These are phyloP conservation scores for Coniophora puteana DNA, from an alignment of 1,284 basidiomycete genomes.

Conservation along the genomic window DNA sequence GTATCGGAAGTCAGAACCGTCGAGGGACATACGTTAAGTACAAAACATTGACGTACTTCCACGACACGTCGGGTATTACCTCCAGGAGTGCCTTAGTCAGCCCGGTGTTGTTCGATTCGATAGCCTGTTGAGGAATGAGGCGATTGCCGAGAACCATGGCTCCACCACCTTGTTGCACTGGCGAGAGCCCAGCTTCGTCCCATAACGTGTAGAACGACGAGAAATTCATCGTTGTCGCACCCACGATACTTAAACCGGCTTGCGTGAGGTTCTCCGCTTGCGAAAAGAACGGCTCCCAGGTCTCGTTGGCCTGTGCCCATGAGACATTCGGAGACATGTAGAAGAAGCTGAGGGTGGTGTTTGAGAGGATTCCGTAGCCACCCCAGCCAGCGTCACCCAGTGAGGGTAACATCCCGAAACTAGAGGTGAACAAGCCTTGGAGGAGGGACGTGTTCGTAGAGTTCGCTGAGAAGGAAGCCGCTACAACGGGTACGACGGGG, in stretches of 20 bases:
- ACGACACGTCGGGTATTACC: slow-evolving; percentile 11
- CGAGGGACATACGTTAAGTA: too few relatives aligned
- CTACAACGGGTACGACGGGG: slow-evolving; percentile 24
- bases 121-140: slow-evolving; percentile 29
- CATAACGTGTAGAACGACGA: slow-evolving; percentile 28
- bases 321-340: slow-evolving; percentile 29
- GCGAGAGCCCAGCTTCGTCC: too few relatives aligned
- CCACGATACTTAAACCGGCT: slow-evolving; percentile 12
- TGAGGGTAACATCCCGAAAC: slow-evolving; percentile 25
- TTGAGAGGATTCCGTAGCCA: slow-evolving; percentile 5
- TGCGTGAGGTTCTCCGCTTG: slow-evolving; percentile 20
- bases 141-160: slow-evolving; percentile 30
- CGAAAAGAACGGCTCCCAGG: slow-evolving; percentile 26
- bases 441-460: slow-evolving; percentile 11
- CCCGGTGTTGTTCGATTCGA: slow-evolving; percentile 21
- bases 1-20: neutral
- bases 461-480: slow-evolving; percentile 19
- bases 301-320: slow-evolving; percentile 25
- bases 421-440: slow-evolving; percentile 19
- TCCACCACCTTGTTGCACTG: too few relatives aligned
- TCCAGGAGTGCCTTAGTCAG: slow-evolving; percentile 23
- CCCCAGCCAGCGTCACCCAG: slow-evolving; percentile 22
- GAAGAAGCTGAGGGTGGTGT: slow-evolving; percentile 11
- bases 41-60: slow-evolving; percentile 7
- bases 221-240: slow-evolving; percentile 14